Evolutionary conservation across 345 rosid genomes (phyloP).

Genomic region (Orychophragmus violaceus): DNA sequence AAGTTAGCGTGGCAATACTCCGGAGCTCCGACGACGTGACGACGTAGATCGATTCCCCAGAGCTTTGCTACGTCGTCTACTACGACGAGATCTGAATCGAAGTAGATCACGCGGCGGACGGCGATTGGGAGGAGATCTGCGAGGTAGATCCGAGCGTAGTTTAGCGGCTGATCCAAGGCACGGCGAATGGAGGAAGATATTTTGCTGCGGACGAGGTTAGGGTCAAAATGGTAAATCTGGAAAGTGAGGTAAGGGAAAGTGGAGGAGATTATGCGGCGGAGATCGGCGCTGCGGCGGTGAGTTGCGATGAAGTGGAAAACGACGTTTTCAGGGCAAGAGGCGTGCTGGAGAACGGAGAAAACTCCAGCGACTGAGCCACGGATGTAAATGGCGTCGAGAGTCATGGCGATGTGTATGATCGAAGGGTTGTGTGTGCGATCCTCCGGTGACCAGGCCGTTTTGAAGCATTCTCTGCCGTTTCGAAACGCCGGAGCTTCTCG

Average conservation of each 20-base stretch:
- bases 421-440: constrained; percentile 34
- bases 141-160: constrained; percentile 82
- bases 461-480: constrained; percentile 55
- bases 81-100: constrained; percentile 80
- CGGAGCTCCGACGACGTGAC: constrained; percentile 75
- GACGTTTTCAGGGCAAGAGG: constrained; percentile 73
- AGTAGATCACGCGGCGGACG: constrained; percentile 70
- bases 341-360: constrained; percentile 78
- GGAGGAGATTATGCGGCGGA: constrained; percentile 49
- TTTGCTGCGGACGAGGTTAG: constrained; percentile 50
- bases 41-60: constrained; percentile 50
- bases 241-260: constrained; percentile 71
- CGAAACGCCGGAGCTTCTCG: constrained; percentile 74
- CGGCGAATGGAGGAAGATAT: constrained; percentile 72
- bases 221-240: constrained; percentile 68
- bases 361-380: constrained; percentile 88
- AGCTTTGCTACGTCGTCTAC: constrained; percentile 83
- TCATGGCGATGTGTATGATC: constrained; percentile 71
- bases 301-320: constrained; percentile 79
- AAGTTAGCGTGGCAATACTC: constrained; percentile 82
- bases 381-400: constrained; percentile 78
- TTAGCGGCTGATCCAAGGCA: constrained; percentile 80
- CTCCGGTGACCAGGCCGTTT: constrained; percentile 30
- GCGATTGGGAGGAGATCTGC: constrained; percentile 63
- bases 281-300: constrained; percentile 42